Base-by-base conservation (phyloP, 2,329 filamentous ascomycete genomes). In the Penicillium sp. region DNA sequence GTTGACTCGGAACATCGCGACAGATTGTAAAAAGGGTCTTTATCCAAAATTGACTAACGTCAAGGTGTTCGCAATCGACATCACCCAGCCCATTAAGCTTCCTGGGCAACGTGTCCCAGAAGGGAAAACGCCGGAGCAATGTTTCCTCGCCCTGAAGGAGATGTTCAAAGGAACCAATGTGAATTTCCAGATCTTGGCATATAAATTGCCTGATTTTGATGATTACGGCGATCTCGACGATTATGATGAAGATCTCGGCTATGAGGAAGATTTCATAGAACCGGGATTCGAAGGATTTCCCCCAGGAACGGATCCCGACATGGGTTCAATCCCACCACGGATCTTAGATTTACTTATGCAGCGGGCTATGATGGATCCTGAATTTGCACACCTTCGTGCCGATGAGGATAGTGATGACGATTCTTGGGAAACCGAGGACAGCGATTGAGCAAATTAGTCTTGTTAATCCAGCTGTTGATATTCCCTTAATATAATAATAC, bases 111-210 rank as follows among this genome's bases (percentile, higher is more conserved):
- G 43, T 15, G 48, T 65, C 12, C 66, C 64, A 3, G 38, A 23
- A 2, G 61, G 62, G 0, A 53, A 66, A 49, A 68, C 57, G 0
- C 62, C 61, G 1, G 45, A 56, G 23, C 45, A 67, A 46, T 66
- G 59, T 45, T 63, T 61, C 33, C 23, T 50, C 8, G 55, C 37
- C 31, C 41, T 69, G 2, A 29, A 37, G 10, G 55, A 59, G 3
- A 19, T 66, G 40, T 69, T 69, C 47, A 59, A 61, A 12, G 61
- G 52, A 6, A 64, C 63, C 3, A 31, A 50, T n/a, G 60, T 66
- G 5, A 53, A 67, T 10, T 67, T 62, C 33, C 13, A 50, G 6
- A 64, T 67, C 40, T 12, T 40, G 1, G 54, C 61, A 0, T 62
- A 64, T 12, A n/a, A 29, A 8, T 13, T 48, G 13, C 51, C 31